phyloP scores from a whole-genome alignment of 2,329 filamentous ascomycete genomes.

The Botryotinia globosa region DNA sequence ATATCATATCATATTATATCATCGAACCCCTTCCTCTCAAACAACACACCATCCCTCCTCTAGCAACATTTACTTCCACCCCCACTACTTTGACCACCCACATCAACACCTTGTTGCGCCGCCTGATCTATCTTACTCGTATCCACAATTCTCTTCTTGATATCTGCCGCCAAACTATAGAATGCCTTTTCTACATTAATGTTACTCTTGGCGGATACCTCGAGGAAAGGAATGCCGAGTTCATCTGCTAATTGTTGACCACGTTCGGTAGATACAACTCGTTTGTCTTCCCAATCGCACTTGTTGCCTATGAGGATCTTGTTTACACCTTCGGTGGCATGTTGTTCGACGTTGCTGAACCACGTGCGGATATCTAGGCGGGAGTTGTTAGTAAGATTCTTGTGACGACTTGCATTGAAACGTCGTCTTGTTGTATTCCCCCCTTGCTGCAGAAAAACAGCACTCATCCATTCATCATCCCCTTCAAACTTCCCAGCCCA shows the following conservation, averaged over 20 bases:
- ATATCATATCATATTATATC: not conserved
- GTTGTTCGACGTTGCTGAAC: constrained; percentile 99
- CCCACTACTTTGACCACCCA: constrained; percentile 58
- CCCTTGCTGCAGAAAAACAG: not conserved
- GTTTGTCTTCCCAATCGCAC: constrained; percentile 99
- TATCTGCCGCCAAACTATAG: constrained; percentile 89
- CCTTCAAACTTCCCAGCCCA: not conserved
- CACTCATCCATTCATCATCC: not conserved
- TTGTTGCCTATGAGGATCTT: constrained; percentile 99
- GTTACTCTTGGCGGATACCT: constrained; percentile 98
- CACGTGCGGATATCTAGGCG: constrained; percentile 89
- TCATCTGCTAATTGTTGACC: constrained; percentile 93
- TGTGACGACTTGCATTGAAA: not conserved
- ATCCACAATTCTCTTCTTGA: constrained; percentile 98
- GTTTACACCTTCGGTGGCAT: constrained; percentile 98
- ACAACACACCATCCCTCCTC: constrained; percentile 27
- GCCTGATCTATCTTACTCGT: constrained; percentile 74
- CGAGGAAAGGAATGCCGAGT: constrained; percentile 95
- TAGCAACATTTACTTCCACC: constrained; percentile 75
- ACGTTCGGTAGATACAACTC: constrained; percentile 86
- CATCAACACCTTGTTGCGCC: constrained; percentile 60
- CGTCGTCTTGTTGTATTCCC: not conserved
- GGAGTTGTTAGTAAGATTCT: not conserved
- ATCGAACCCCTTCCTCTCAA: not conserved
- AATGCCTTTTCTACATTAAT: constrained; percentile 99